A percentile compares a stretch with the other conserved stretches of the same genome.
Evolutionary conservation across 2,329 filamentous ascomycete species (phyloP).

Genomic region (Helotiales sp.): DNA sequence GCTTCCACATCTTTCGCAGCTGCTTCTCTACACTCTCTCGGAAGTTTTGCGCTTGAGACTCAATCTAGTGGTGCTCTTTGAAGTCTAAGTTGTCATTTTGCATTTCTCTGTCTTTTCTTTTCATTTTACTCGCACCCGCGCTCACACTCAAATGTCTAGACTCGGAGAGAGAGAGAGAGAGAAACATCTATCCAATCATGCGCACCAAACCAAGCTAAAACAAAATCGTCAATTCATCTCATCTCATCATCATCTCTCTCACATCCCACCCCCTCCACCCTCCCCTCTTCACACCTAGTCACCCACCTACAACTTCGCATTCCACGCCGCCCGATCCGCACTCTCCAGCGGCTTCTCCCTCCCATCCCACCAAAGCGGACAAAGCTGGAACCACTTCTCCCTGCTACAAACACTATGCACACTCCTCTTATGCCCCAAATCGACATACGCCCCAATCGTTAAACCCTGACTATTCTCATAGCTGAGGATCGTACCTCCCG

Average conservation of each 20-base stretch:
- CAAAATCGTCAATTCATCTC: background rate
- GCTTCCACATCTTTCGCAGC: no score
- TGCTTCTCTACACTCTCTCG: no score
- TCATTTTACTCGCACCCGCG: no score
- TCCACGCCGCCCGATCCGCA: constrained; percentile 52
- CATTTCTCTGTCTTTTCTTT: no score
- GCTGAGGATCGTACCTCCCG: constrained; percentile 67
- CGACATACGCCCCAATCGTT: constrained; percentile 45
- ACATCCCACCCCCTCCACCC: background rate
- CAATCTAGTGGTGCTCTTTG: no score
- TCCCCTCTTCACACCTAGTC: background rate
- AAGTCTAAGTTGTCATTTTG: no score
- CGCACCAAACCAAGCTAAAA: background rate
- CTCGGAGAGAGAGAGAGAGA: no score
- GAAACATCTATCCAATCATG: background rate
- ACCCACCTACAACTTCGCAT: constrained; percentile 48
- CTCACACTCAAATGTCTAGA: no score
- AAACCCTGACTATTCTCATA: constrained; percentile 44
- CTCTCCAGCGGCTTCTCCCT: constrained; percentile 49
- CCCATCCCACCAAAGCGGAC: constrained; percentile 55
- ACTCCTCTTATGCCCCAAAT: constrained; percentile 48
- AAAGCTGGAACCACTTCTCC: constrained; percentile 51
- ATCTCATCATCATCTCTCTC: background rate
- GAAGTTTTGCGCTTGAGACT: no score
- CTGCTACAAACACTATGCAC: constrained; percentile 45